Conservation (phyloP, 768 basidiomycete species). For the Tylopilus vinaceipallidus region DNA sequence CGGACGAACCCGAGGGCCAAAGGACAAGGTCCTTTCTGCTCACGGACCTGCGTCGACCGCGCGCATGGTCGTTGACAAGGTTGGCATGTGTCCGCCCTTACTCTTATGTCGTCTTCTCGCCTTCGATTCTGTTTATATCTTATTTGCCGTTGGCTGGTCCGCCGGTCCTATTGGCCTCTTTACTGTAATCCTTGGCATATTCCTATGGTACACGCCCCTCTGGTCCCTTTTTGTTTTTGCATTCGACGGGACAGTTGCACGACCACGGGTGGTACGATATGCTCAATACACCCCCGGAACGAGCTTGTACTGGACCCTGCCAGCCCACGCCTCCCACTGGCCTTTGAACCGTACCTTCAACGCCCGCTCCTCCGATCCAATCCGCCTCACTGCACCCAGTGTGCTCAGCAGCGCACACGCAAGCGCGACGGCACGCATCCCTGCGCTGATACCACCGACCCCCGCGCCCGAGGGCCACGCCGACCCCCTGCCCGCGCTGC, state of each 20-base stretch:
- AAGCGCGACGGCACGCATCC: constrained; percentile 13
- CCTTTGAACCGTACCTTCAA: constrained; percentile 14
- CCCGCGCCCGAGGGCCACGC: background rate
- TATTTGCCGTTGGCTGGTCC: constrained; percentile 5
- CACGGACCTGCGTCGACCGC: constrained; percentile 24
- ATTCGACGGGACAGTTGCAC: background rate
- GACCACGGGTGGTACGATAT: background rate
- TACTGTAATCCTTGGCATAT: background rate
- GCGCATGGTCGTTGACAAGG: constrained; percentile 16
- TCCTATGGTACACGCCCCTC: background rate
- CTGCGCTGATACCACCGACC: constrained; percentile 32
- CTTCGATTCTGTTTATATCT: background rate
- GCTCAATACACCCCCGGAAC: constrained; percentile 46
- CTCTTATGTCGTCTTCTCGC: background rate
- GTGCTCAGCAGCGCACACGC: constrained; percentile 2
- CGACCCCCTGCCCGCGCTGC: background rate
- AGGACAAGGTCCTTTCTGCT: constrained; percentile 23
- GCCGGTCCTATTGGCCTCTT: background rate
- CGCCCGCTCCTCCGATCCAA: constrained; percentile 10
- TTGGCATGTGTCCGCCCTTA: no score
- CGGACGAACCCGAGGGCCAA: constrained; percentile 15
- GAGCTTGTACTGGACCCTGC: constrained; percentile 45
- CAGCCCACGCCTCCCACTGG: constrained; percentile 38
- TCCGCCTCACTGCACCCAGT: constrained; percentile 8
- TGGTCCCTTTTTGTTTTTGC: background rate